Evolutionary conservation across 163 green algal genomes (phyloP), one percentile per base, ranked within the genome.

Genomic region (Prototheca cutis): DNA sequence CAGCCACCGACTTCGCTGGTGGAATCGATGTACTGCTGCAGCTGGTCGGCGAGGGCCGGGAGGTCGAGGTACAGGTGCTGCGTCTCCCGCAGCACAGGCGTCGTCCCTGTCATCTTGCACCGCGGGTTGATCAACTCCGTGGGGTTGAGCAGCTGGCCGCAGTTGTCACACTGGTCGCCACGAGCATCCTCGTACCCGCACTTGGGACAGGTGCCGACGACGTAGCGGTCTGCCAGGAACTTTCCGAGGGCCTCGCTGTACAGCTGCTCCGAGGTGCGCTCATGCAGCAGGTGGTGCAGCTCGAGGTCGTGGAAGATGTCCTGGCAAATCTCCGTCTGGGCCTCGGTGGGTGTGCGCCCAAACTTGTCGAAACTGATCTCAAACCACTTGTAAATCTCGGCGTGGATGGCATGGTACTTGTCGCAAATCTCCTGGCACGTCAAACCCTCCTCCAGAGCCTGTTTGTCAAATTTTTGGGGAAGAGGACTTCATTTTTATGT

Each of bases 381-480:
- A 72, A 98, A 98, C 91, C 91, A 98, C 24, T 92, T 62, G 67
- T 98, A 98, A 63, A 96, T 93, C 33, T 72, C 75, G 8, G 68
- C 76, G 74, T 98, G 91, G 58, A 98, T 90, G 15, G 84, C 86
- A 63, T 97, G 81, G 77, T 97, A 98, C 80, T 97, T 96, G 78
- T 97, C 89, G 75, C 91, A 98, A 61, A 98, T 94, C 76, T 96
- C 62, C 57, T 88, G 77, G 64, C 80, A 90, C 21, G 74, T 94
- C 31, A 95, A 60, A 0, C 84, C 85, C 80, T 98, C 91, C 83
- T 98, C 91, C 52, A 97, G 75, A 5, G 91, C 91, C 80, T 87
- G 75, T 53, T 54, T 3, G 8, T 47, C 13, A 40, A 8, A 45
- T 45, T 13, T 21, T 45, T 13, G 10, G 10, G 13, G 8, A 8